These are phyloP conservation scores for Saccharomycopsis sp. DNA, from an alignment of 805 yeast genomes.

Conservation along the genomic window DNA sequence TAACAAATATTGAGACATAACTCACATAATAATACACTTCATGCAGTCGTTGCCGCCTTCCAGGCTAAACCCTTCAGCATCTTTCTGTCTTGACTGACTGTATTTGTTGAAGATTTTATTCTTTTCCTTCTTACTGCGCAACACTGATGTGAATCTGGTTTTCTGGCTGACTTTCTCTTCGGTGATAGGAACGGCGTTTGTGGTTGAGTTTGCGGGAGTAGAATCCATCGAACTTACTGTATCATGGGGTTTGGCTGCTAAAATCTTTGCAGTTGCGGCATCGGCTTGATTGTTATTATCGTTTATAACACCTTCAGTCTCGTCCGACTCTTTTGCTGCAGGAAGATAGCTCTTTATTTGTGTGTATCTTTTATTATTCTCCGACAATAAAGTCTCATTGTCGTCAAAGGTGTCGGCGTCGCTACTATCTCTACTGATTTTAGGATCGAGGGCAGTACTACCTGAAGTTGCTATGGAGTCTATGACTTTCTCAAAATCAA, in stretches of 20 bases:
- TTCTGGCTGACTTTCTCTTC: background rate
- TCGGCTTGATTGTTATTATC: background rate
- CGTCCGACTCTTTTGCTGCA: background rate
- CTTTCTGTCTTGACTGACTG: background rate
- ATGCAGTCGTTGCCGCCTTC: background rate
- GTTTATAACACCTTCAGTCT: background rate
- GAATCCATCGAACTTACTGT: background rate
- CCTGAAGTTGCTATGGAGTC: background rate
- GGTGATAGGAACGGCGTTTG: background rate
- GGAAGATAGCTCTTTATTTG: background rate
- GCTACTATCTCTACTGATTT: background rate
- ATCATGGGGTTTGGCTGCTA: background rate
- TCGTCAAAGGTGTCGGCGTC: background rate
- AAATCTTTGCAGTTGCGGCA: background rate
- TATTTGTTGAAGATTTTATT: background rate
- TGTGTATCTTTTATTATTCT: conserved; percentile 1
- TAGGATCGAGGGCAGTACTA: background rate
- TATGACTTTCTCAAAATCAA: background rate
- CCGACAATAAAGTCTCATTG: background rate
- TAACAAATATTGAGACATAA: background rate
- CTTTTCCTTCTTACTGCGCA: background rate
- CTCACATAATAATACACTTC: background rate
- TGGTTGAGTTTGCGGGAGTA: background rate
- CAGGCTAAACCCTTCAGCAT: background rate
- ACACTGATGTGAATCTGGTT: background rate